Conservation (phyloP, 2,329 filamentous ascomycete genomes). For the Thielaviopsis euricoi region DNA sequence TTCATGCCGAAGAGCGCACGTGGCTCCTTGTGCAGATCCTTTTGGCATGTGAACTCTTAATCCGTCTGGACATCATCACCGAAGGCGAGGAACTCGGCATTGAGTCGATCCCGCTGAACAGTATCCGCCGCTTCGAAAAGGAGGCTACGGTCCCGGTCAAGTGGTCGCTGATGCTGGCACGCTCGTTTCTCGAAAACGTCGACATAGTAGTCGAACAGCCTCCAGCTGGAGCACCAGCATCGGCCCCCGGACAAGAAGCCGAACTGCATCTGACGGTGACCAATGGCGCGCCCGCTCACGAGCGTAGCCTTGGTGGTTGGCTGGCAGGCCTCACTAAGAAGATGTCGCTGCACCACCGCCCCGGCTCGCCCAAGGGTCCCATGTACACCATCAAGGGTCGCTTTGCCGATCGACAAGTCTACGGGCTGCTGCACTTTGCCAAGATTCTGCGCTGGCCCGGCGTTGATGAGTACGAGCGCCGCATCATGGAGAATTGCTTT, state of each 20-base stretch:
- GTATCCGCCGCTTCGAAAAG: slow-evolving; percentile 44
- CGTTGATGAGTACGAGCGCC: slow-evolving; percentile 33
- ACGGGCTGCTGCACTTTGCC: slow-evolving; percentile 47
- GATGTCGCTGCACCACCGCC: slow-evolving; percentile 23
- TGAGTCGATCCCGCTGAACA: slow-evolving; percentile 34
- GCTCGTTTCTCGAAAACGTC: slow-evolving; percentile 53
- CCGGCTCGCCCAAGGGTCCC: slow-evolving; percentile 16
- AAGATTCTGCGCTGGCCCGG: slow-evolving; percentile 46
- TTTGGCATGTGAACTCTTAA: slow-evolving; percentile 46
- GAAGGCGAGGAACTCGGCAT: slow-evolving; percentile 40
- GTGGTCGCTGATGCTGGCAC: slow-evolving; percentile 49
- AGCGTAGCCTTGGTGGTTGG: slow-evolving; percentile 27
- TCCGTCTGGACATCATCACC: slow-evolving; percentile 46
- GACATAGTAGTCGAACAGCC: slow-evolving; percentile 32
- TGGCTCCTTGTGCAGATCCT: slow-evolving; percentile 52
- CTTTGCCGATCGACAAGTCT: slow-evolving; percentile 40
- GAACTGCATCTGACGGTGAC: slow-evolving; percentile 12
- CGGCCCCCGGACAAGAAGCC: slow-evolving; percentile 9
- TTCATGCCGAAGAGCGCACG: slow-evolving; percentile 45
- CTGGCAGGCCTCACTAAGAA: slow-evolving; percentile 40
- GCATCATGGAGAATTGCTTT: slow-evolving; percentile 29
- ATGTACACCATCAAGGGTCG: slow-evolving; percentile 37
- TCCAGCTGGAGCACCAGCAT: slow-evolving; percentile 1
- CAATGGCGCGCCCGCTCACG: slow-evolving; percentile 14
- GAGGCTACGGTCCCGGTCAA: slow-evolving; percentile 44